phyloP scores from a whole-genome alignment of 2,329 filamentous ascomycete genomes.

The Talaromyces sp. region DNA sequence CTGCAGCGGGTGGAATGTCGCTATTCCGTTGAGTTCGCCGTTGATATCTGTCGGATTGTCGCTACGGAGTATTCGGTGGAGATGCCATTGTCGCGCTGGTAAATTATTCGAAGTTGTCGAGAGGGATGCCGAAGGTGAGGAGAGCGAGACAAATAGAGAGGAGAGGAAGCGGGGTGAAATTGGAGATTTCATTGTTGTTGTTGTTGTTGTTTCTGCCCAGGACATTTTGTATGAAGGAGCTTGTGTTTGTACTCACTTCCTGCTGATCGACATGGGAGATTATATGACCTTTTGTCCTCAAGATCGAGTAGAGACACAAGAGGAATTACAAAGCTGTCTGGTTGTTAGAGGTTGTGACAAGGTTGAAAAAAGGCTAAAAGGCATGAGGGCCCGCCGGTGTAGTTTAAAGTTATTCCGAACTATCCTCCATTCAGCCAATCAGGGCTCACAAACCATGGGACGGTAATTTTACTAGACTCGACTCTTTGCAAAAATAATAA shows the following conservation, averaged over 20 bases:
- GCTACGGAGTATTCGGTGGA: conserved; percentile 32
- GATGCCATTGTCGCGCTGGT: conserved; percentile 14
- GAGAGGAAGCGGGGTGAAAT: conserved; percentile 14
- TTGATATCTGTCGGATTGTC: conserved; percentile 41
- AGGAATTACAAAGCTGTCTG: background rate
- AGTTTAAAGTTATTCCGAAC: background rate
- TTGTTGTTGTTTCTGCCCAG: background rate
- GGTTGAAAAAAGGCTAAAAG: background rate
- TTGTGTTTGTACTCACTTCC: background rate
- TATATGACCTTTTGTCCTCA: background rate
- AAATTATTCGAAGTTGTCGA: background rate
- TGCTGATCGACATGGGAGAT: background rate
- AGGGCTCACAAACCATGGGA: background rate
- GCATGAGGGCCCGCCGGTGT: background rate
- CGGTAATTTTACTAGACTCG: too few relatives aligned
- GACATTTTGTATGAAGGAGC: background rate
- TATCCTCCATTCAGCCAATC: background rate
- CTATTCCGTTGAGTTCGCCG: conserved; percentile 40
- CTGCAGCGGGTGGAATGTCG: conserved; percentile 33
- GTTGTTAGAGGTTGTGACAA: too few relatives aligned
- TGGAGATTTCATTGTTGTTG: conserved; percentile 7
- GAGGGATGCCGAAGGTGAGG: background rate
- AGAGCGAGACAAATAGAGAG: conserved; percentile 12
- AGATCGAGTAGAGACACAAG: background rate
- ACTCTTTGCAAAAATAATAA: too few relatives aligned